These are phyloP conservation scores for Nepenthes mirabilis DNA, from an alignment of 148 eudicot genomes.

Conservation along the genomic window DNA sequence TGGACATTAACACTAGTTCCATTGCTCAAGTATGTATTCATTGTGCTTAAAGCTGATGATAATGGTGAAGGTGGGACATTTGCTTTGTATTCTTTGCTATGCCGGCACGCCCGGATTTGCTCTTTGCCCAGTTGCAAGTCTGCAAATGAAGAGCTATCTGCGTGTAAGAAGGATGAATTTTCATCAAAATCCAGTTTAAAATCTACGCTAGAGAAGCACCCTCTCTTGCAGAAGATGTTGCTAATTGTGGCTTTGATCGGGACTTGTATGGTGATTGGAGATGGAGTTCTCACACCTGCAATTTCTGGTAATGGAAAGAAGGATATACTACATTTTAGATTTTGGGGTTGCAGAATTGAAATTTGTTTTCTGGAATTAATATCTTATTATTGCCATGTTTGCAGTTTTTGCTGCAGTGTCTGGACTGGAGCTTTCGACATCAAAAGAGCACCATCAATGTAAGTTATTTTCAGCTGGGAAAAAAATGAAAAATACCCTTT, in stretches of 20 bases:
- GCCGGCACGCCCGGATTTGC: conserved; percentile 56
- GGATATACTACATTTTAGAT: conserved; percentile 2
- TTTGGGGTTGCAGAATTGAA: neutral
- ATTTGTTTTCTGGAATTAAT: neutral
- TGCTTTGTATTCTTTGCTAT: conserved; percentile 60
- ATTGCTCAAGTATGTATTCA: conserved; percentile 55
- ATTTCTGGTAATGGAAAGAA: conserved; percentile 33
- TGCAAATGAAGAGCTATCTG: conserved; percentile 56
- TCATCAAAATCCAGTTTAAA: conserved; percentile 23
- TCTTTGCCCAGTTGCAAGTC: conserved; percentile 59
- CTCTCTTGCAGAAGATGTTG: conserved; percentile 28
- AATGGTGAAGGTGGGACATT: conserved; percentile 84
- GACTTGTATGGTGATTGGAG: conserved; percentile 79
- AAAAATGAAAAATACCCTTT: neutral
- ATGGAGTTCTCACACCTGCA: conserved; percentile 72
- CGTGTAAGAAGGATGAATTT: conserved; percentile 37
- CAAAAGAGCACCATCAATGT: conserved; percentile 89
- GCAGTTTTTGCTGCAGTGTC: conserved; percentile 94
- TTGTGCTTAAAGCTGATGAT: conserved; percentile 68
- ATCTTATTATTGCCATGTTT: conserved; percentile 11
- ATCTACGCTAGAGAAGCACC: conserved; percentile 52
- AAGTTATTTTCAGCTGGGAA: conserved; percentile 15
- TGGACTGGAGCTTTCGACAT: conserved; percentile 72
- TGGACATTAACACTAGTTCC: conserved; percentile 73
- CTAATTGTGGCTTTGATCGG: conserved; percentile 61